These are phyloP conservation scores for Clavaria fumosa DNA, from an alignment of 768 basidiomycete species.

Conservation along the genomic window DNA sequence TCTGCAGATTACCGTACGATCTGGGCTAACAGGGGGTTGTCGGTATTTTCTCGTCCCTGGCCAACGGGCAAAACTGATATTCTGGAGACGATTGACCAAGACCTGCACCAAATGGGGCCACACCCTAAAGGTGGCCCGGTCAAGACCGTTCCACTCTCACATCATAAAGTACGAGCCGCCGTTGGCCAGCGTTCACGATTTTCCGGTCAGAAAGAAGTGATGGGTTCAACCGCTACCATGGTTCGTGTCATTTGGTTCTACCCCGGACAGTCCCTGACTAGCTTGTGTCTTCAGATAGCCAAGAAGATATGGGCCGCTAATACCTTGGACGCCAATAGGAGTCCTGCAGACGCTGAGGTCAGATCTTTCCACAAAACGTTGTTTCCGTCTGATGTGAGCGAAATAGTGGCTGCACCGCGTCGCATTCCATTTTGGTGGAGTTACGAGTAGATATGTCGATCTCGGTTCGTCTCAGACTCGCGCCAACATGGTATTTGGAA, in stretches of 20 bases:
- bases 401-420: conserved; percentile 1
- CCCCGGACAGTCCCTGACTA: too few relatives aligned
- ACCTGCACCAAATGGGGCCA: not conserved
- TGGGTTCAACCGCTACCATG: too few relatives aligned
- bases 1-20: not conserved
- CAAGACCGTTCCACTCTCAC: too few relatives aligned
- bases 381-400: not conserved
- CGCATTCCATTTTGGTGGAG: not conserved
- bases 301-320: not conserved
- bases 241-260: too few relatives aligned
- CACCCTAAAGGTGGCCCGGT: too few relatives aligned
- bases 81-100: not conserved
- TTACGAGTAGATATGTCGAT: not conserved
- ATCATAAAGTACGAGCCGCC: too few relatives aligned
- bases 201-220: too few relatives aligned
- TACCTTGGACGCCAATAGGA: not conserved
- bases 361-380: not conserved
- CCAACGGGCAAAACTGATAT: too few relatives aligned
- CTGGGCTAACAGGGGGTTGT: not conserved
- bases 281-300: too few relatives aligned
- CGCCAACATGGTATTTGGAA: not conserved
- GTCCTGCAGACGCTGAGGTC: not conserved
- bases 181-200: too few relatives aligned
- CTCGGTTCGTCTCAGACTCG: not conserved
- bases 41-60: not conserved